phyloP scores from a whole-genome alignment of 805 yeast genomes.

The Pichia paraexigua region DNA sequence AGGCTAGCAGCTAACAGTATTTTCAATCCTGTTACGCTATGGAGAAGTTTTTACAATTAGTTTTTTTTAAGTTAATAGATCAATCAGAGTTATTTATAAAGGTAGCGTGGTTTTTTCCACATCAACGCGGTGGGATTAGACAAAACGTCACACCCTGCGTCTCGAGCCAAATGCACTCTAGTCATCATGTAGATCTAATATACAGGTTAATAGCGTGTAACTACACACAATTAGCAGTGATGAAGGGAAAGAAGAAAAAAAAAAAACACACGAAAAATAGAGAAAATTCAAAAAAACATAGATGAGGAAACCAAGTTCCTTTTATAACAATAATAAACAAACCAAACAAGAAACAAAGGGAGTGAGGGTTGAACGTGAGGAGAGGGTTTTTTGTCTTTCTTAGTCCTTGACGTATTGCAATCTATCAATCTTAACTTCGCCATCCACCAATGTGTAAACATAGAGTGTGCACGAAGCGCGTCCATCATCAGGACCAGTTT shows the following conservation, averaged over 20 bases:
- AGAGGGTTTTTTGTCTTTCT: neutral
- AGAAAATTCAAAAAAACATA: neutral
- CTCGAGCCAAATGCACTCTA: constrained; percentile 99
- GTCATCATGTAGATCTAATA: constrained; percentile 55
- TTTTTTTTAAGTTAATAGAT: constrained; percentile 11
- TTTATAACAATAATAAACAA: neutral
- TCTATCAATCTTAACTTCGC: constrained; percentile 77
- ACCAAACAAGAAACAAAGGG: neutral
- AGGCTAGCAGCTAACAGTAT: no score
- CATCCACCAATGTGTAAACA: constrained; percentile 73
- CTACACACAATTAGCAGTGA: neutral
- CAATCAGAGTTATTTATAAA: constrained; percentile 22
- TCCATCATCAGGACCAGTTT: constrained; percentile 28
- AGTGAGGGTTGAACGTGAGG: neutral
- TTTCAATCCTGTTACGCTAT: no score
- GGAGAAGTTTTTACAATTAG: constrained; percentile 17
- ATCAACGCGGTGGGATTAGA: constrained; percentile 50
- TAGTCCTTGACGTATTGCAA: constrained; percentile 2
- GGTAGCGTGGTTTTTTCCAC: constrained; percentile 99
- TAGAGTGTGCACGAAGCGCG: constrained; percentile 57
- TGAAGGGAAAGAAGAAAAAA: neutral
- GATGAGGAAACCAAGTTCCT: neutral
- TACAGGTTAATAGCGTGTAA: neutral
- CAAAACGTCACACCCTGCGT: constrained; percentile 35
- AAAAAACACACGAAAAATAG: no score